These are phyloP conservation scores for Fusarium musae DNA, from an alignment of 2,329 filamentous ascomycete species.

Conservation along the genomic window DNA sequence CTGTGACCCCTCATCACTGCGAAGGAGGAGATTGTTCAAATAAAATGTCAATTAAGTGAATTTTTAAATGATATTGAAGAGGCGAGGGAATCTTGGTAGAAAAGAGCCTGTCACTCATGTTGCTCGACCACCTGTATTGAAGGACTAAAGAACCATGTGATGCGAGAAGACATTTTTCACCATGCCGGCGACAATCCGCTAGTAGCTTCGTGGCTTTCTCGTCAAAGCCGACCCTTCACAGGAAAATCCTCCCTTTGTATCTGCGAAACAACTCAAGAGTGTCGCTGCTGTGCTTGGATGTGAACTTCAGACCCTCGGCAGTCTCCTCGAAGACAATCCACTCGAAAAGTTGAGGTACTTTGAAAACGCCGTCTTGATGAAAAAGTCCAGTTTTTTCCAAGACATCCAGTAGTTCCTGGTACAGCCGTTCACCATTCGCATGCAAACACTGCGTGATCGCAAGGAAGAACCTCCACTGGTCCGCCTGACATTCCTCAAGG, in stretches of 20 bases:
- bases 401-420: accelerated
- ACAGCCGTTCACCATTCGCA: accelerated
- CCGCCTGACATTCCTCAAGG: neutral
- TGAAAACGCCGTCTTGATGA: accelerated
- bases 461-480: neutral
- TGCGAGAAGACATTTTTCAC: too few species aligned
- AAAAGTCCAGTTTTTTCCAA: neutral
- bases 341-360: neutral
- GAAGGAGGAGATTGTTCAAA: too few species aligned
- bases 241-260: accelerated
- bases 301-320: accelerated
- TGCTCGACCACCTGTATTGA: neutral
- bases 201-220: accelerated
- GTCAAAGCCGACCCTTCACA: too few species aligned
- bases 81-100: too few species aligned
- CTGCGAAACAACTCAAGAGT: neutral
- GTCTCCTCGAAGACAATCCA: neutral
- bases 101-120: too few species aligned
- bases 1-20: too few species aligned
- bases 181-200: neutral
- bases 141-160: neutral
- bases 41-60: too few species aligned
- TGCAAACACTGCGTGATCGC: neutral
- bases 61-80: neutral
- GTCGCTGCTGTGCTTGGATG: neutral